Conservation (phyloP, 495 filamentous ascomycete species). For the Aspergillus biplanus region DNA sequence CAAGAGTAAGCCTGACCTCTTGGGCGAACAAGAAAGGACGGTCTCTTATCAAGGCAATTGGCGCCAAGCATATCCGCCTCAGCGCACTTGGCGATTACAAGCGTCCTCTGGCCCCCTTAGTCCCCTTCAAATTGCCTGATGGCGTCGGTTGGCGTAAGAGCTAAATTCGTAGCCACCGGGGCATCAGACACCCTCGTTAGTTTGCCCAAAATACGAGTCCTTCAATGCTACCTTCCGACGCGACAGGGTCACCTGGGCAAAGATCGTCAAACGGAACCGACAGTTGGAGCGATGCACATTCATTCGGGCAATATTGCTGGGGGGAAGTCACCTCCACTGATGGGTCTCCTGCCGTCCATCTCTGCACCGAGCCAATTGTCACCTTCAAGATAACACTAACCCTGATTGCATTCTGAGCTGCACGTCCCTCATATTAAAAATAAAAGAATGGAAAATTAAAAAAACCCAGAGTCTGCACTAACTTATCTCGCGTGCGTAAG, state of each 20-base stretch:
- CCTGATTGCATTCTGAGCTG: background rate
- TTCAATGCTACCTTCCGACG: constrained; percentile 2
- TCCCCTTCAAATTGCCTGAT: background rate
- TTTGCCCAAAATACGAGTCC: background rate
- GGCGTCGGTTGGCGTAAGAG: constrained; percentile 1
- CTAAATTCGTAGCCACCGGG: constrained; percentile 9
- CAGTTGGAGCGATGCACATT: background rate
- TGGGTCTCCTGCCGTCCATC: background rate
- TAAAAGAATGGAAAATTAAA: background rate
- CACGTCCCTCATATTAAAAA: background rate
- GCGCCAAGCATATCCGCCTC: constrained; percentile 13
- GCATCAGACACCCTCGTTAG: background rate
- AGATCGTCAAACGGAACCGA: background rate
- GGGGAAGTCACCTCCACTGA: background rate
- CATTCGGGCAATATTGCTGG: background rate
- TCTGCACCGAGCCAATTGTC: constrained; percentile 3
- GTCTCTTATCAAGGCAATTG: constrained; percentile 3
- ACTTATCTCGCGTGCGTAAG: constrained; percentile 2
- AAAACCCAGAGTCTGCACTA: background rate
- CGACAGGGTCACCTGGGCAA: background rate
- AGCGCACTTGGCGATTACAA: constrained; percentile 9
- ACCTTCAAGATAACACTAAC: background rate
- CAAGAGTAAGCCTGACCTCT: background rate
- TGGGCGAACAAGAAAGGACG: background rate
- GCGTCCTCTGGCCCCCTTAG: background rate